Evolutionary conservation across 2,329 filamentous ascomycete species (phyloP).

Genomic region (Aspergillus calidoustus): DNA sequence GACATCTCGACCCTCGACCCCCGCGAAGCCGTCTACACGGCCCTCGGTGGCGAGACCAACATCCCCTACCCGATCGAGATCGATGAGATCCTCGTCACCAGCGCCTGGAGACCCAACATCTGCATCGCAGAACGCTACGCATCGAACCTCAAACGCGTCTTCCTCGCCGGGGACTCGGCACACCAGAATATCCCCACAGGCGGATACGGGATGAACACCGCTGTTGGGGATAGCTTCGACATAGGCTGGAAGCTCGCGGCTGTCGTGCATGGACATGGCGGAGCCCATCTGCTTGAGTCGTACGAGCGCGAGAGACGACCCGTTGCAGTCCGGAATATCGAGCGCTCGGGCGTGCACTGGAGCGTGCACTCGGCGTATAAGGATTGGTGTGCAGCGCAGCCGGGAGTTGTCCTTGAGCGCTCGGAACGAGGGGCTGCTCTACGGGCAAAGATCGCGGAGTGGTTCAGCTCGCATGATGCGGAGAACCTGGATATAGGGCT

Average conservation of each 20-base stretch:
- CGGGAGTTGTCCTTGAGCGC: neutral
- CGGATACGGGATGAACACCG: slow-evolving; percentile 47
- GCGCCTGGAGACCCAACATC: slow-evolving; percentile 35
- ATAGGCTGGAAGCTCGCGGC: slow-evolving; percentile 41
- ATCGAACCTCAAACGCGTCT: slow-evolving; percentile 25
- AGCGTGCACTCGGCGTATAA: slow-evolving; percentile 19
- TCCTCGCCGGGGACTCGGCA: slow-evolving; percentile 36
- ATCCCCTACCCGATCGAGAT: slow-evolving; percentile 29
- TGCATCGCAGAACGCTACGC: slow-evolving; percentile 31
- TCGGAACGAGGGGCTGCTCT: neutral
- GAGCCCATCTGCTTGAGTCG: slow-evolving; percentile 28
- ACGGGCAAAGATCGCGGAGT: neutral
- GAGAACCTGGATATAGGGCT: slow-evolving; percentile 1
- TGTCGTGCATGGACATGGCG: slow-evolving; percentile 25
- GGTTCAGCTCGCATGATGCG: neutral
- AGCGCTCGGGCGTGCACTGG: neutral
- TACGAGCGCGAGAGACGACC: slow-evolving; percentile 32
- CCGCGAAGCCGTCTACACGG: slow-evolving; percentile 28
- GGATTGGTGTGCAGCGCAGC: slow-evolving; percentile 24
- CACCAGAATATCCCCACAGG: slow-evolving; percentile 41
- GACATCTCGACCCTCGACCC: slow-evolving; percentile 27
- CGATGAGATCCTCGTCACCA: slow-evolving; percentile 39
- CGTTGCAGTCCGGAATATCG: slow-evolving; percentile 24
- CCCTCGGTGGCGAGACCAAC: slow-evolving; percentile 25
- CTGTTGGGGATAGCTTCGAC: slow-evolving; percentile 41